Base-by-base conservation (phyloP, 2,329 filamentous ascomycete species). In the Chaetoscypha palmicola region DNA sequence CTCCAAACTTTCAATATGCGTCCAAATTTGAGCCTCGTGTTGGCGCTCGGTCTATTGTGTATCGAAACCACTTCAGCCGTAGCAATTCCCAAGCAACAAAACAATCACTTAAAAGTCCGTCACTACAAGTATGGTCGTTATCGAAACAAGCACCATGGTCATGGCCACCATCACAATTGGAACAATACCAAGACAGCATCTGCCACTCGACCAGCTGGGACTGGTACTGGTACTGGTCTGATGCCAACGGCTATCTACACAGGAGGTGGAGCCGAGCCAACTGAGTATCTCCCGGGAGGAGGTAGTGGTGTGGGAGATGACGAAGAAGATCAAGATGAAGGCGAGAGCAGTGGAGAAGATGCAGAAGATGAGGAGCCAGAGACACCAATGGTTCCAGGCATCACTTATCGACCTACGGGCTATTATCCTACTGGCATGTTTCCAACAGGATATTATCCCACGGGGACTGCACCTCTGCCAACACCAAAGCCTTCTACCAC, bases 1-100 rank as follows among this genome's bases (percentile, higher is more conserved):
- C 19, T n/a, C 19, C 11, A 33, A 22, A 38, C 20, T 11, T 30
- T 16, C 33, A 44, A 26, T 23, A 44, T 44, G 41, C 41, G 41
- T 28, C 33, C 16, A 17, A 23, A 16, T 34, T 21, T 32, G 2
- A 44, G 26, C 34, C 19, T 30, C 28, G 26, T 23, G 5, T 20
- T 38, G 23, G 41, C 35, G 3, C 26, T 44, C 5, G 41, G 34
- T 9, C 31, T 24, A 8, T 26, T 38, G 3, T 39, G 16, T 26
- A 16, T 17, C n/a, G 31, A 44, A 12, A 11, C 34, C 26, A 38
- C 24, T 17, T 38, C 41, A 4, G 41, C 35, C 3, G 41, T 24
- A 38, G 41, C 41, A 10, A 32, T 44, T 11, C 41, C 41, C 4
- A 28, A 22, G n/a, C 17, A 28, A 7, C 23, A 21, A 43, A 16